A percentile compares a stretch with the other conserved stretches of the same genome.
Evolutionary conservation across 495 filamentous ascomycete genomes (phyloP).

Genomic region (Penicillium parvum): DNA sequence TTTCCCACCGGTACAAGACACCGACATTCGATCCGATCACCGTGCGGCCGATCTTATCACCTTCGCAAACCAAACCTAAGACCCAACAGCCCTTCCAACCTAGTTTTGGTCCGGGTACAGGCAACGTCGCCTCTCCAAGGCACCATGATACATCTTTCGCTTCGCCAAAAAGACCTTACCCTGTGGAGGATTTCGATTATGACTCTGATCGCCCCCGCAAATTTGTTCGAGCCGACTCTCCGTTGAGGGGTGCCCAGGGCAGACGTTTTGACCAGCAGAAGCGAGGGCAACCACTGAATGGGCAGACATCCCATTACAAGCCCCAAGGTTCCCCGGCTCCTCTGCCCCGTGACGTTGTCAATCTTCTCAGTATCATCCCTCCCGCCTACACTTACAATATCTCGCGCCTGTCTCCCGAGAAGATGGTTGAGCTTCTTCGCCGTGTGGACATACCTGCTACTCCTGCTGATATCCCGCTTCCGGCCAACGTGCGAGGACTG

Average conservation of each 20-base stretch:
- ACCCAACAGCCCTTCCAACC: no score
- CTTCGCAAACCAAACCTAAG: conserved; percentile 69
- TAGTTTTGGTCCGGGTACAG: no score
- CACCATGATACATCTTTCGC: conserved; percentile 45
- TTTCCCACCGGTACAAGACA: conserved; percentile 68
- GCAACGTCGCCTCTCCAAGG: no score
- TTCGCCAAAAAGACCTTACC: conserved; percentile 73
- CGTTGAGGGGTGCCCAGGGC: conserved; percentile 79
- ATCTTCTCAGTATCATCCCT: conserved; percentile 80
- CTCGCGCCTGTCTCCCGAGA: conserved; percentile 61
- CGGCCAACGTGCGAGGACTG: conserved; percentile 31
- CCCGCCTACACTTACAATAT: conserved; percentile 65
- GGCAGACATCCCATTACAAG: conserved; percentile 36
- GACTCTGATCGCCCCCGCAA: conserved; percentile 73
- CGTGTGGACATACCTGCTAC: conserved; percentile 60
- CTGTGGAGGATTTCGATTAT: conserved; percentile 64
- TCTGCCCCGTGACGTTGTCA: conserved; percentile 74
- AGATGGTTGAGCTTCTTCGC: conserved; percentile 69
- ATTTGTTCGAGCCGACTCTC: conserved; percentile 73
- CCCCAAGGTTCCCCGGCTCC: conserved; percentile 43
- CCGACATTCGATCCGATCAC: conserved; percentile 69
- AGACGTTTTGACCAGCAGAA: conserved; percentile 77
- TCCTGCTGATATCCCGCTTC: conserved; percentile 41
- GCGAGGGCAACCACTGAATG: conserved; percentile 40
- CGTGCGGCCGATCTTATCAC: conserved; percentile 77